Evolutionary conservation across 352 stramenopile species (phyloP), one percentile per base, ranked within the genome.

Genomic region (Phytophthora lateralis): DNA sequence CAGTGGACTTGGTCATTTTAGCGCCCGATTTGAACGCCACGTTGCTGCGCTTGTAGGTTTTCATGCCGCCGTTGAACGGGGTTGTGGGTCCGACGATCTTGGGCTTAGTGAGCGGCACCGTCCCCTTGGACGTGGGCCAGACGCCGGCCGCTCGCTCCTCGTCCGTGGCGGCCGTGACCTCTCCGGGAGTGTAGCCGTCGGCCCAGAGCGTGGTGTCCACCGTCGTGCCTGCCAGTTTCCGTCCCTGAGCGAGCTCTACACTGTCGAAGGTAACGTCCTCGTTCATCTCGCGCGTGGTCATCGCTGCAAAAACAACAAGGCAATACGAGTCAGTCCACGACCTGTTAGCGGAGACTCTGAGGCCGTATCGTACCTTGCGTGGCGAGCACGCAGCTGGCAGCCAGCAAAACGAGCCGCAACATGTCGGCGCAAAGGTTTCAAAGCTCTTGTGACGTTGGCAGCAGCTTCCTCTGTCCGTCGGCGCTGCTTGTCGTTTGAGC

Each of bases 51-150:
- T 86, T 76, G 59, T 66, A 90, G 6, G 62, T 77, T 45, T 88
- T 85, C 73, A 88, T 85, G 9, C 65, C 79, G 4, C 81, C 78
- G 32, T 90, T 69, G 43, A 89, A 90, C 4, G 76, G 70, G 26
- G 74, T 56, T 14, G 66, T 63, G 44, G 10, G 69, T 29, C 47
- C 80, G 35, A 59, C 77, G 24, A 12, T 75, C 38, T 11, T 67
- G 21, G 17, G 76, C 42, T 8, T 50, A 0, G 53, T 65, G 29
- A 85, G 61, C 12, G 59, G 56, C 18, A 84, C 78, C 7, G 67
- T 78, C 5, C 71, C 78, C 2, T 47, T 70, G 0, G 75, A 76
- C 1, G 55, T 69, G 9, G 81, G 81, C 81, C 81, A 90, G 24
- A 53, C 14, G 3, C 53, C 46, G 4, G 21, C 37, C 20, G 56